Evolutionary conservation across 169 alveolate species (phyloP), one percentile per base, ranked within the genome.

Genomic region (Cryptosporidium canis): DNA sequence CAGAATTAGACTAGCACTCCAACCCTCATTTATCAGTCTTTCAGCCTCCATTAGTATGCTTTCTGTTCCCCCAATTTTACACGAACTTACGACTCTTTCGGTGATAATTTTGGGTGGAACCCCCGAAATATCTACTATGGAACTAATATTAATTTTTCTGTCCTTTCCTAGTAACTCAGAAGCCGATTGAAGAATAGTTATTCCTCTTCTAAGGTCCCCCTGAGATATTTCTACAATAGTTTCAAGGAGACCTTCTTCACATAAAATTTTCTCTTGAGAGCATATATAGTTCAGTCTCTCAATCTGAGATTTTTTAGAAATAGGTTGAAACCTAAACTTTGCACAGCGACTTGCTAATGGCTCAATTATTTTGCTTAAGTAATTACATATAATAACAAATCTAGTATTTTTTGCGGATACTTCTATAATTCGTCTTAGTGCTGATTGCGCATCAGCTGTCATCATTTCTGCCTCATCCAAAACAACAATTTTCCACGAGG

Each of bases 391-490:
- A 21, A 98, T 93, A 83, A 99, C 96, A 96, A 98, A 98, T 70
- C 99, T 95, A 33, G 99, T 98, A 8, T 95, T 95, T 33, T 91
- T 84, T 0, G 99, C 94, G 66, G 95, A 96, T 39, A 96, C 96
- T 94, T 98, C 99, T 65, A 98, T 98, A 63, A 97, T 96, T 64
- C 99, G 94, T 82, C 99, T 93, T 33, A 98, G 94, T 21, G 99
- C 99, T 9, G 99, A 95, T 91, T 98, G 98, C 12, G 99, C 99
- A 68, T 98, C 99, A 14, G 93, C 93, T 21, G 99, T 98, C 97
- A 98, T 96, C 96, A 97, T 97, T 92, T 98, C 99, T 18, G 99
- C 99, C 92, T 98, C 99, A 92, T 98, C 99, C 53, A 98, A 93
- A 41, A 98, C 97, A 16, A 97, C 96, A 31, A 98, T 93, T 92